Evolutionary conservation across 495 filamentous ascomycete species (phyloP).

Genomic region (Poronia punctata): DNA sequence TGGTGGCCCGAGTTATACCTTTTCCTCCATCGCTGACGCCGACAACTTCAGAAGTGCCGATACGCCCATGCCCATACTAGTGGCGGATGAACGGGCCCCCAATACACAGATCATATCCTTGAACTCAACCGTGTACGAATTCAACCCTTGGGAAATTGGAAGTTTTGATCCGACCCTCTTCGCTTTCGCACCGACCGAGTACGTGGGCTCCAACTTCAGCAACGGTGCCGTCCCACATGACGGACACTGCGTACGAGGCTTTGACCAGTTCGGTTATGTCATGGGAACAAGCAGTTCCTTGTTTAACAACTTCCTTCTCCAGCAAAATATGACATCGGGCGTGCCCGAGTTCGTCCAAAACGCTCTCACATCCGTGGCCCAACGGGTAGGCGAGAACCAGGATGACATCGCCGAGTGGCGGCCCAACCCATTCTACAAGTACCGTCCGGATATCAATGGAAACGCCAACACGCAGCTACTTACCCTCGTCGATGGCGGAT

Average conservation of each 20-base stretch:
- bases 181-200: slow-evolving; percentile 68
- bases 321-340: slow-evolving; percentile 43
- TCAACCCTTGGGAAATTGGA: slow-evolving; percentile 85
- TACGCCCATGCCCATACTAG: slow-evolving; percentile 75
- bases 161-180: slow-evolving; percentile 74
- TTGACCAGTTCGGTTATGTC: slow-evolving; percentile 78
- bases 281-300: slow-evolving; percentile 89
- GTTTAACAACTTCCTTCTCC: slow-evolving; percentile 70
- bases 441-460: slow-evolving; percentile 56
- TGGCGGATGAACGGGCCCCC: slow-evolving; percentile 68
- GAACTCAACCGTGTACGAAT: slow-evolving; percentile 79
- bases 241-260: slow-evolving; percentile 66
- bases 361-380: slow-evolving; percentile 50
- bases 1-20: slow-evolving; percentile 77
- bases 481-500: slow-evolving; percentile 53
- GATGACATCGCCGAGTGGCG: slow-evolving; percentile 77
- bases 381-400: slow-evolving; percentile 44
- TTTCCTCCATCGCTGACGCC: slow-evolving; percentile 72
- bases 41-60: slow-evolving; percentile 60
- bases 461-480: slow-evolving; percentile 34
- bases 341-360: slow-evolving; percentile 47
- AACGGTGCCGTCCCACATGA: slow-evolving; percentile 51
- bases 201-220: slow-evolving; percentile 74
- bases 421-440: slow-evolving; percentile 81
- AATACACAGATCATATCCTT: slow-evolving; percentile 55